Conservation (phyloP, 306 rosid genomes). For the Cucumis melo region DNA sequence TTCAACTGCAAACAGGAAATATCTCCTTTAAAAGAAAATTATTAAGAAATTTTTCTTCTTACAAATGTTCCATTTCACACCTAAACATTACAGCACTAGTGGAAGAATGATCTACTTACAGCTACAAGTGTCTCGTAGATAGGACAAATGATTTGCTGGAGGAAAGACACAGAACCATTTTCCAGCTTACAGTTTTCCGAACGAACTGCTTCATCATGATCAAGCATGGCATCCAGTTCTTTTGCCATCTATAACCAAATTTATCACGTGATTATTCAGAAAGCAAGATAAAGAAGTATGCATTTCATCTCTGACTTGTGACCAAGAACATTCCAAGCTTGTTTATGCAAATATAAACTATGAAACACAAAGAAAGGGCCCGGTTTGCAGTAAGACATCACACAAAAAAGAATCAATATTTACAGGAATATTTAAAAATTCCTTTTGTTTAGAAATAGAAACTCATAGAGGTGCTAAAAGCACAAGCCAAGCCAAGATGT, state of each 20-base stretch:
- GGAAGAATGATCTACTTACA: slow-evolving; percentile 36
- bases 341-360: neutral
- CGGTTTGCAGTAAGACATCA: neutral
- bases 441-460: neutral
- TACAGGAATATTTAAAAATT: neutral
- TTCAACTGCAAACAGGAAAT: neutral
- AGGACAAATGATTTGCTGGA: slow-evolving; percentile 53
- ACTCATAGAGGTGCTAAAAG: neutral
- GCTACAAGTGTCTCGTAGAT: slow-evolving; percentile 29
- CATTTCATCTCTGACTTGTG: neutral
- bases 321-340: neutral
- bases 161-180: slow-evolving; percentile 53
- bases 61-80: neutral
- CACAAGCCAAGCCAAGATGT: neutral
- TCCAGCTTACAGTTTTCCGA: slow-evolving; percentile 38
- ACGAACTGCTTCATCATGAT: slow-evolving; percentile 62
- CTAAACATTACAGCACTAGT: neutral
- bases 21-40: neutral
- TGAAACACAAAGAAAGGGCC: neutral
- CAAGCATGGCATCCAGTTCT: slow-evolving; percentile 80
- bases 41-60: neutral
- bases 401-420: neutral
- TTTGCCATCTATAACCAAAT: slow-evolving; percentile 68
- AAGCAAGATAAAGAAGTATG: neutral
- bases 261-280: neutral